Evolutionary conservation across 495 filamentous ascomycete genomes (phyloP).

Genomic region (Beverwykella pulmonaria): DNA sequence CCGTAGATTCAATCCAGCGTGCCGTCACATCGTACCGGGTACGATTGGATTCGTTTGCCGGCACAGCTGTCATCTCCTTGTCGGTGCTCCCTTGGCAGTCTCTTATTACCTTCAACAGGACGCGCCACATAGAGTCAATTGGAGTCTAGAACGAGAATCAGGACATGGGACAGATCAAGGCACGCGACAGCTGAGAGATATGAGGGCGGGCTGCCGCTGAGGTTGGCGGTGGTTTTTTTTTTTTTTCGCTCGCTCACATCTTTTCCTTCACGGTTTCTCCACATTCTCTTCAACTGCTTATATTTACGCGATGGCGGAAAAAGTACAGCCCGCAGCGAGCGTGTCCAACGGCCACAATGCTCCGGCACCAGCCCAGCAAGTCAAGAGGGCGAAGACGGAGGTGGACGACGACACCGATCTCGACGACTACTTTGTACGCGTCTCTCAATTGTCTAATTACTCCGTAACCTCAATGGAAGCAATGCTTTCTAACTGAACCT

Average conservation of each 20-base stretch:
- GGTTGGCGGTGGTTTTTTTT: not conserved
- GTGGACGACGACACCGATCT: not conserved
- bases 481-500: not conserved
- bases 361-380: not conserved
- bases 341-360: not conserved
- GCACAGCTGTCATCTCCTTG: not conserved
- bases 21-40: not conserved
- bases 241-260: too few relatives aligned
- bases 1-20: not conserved
- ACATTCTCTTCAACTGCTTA: too few relatives aligned
- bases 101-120: not conserved
- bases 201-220: not conserved
- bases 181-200: not conserved
- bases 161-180: not conserved
- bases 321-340: not conserved
- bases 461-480: not conserved
- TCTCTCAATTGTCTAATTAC: not conserved
- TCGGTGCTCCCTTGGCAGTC: not conserved
- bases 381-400: not conserved
- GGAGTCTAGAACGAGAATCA: not conserved
- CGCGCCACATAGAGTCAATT: not conserved
- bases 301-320: not conserved
- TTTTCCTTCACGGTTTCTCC: too few relatives aligned
- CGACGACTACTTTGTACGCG: slow-evolving; percentile 4
- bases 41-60: not conserved